phyloP scores from a whole-genome alignment of 192 early-diverging fungal genomes.

The Dimargaris cristalligena region DNA sequence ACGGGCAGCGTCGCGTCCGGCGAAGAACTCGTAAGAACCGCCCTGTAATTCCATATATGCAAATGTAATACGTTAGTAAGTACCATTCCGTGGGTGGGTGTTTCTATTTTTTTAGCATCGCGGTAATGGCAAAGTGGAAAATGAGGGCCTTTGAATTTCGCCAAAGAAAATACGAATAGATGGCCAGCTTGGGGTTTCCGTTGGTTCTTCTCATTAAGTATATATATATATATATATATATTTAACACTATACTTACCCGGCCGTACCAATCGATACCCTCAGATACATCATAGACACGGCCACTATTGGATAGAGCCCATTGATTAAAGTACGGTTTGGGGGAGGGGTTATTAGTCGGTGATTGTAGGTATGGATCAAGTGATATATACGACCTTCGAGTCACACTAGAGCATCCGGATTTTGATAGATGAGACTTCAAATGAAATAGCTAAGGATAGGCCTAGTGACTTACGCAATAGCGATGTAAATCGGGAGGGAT shows the following conservation, averaged over 20 bases:
- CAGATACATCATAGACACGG: conserved; percentile 84
- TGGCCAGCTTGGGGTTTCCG: too few species aligned
- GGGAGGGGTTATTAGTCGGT: neutral
- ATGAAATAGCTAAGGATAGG: neutral
- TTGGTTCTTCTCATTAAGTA: neutral
- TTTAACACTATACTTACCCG: conserved; percentile 40
- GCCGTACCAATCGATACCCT: conserved; percentile 62
- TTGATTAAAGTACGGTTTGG: conserved; percentile 5
- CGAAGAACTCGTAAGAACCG: conserved; percentile 73
- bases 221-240: conserved; percentile 7
- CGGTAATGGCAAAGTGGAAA: too few species aligned
- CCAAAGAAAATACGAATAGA: too few species aligned
- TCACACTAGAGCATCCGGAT: neutral
- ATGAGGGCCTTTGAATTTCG: too few species aligned
- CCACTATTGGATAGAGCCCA: conserved; percentile 33
- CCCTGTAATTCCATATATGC: conserved; percentile 18
- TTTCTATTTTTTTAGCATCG: too few species aligned
- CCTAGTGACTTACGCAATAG: conserved; percentile 49
- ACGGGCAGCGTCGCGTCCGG: conserved; percentile 80
- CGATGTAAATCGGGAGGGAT: conserved; percentile 69
- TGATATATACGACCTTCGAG: neutral
- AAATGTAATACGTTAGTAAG: too few species aligned
- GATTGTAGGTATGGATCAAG: conserved; percentile 1
- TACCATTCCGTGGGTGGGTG: too few species aligned
- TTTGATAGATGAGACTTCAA: neutral